Evolutionary conservation across 2,329 filamentous ascomycete species (phyloP), one percentile per base, ranked within the genome.

Genomic region (Alternaria novae-zelandiae): DNA sequence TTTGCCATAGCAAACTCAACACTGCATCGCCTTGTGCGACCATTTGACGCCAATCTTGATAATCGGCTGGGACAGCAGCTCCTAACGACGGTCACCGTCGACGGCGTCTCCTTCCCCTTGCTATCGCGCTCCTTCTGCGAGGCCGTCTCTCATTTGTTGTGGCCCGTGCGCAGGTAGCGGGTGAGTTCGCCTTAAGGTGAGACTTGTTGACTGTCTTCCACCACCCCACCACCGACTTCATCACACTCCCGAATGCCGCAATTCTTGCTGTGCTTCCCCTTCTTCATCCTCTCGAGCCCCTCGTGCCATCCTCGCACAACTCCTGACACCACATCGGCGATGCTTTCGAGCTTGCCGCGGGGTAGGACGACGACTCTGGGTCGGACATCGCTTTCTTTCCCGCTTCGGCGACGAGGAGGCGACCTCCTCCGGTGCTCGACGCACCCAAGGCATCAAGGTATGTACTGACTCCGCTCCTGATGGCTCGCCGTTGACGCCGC

Each of bases 161-260:
- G 54, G 61, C 9, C 61, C 44, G 57, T 64, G 61, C 61, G 41
- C 4, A 25, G 21, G 20, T 15, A 13, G 21, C 20, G 28, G 54
- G 43, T 25, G 21, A 30, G 57, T 57, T 30, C n/a, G 20, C 21
- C 25, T 50, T 9, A 41, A 47, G 36, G 44, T 54, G 32, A 20
- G 21, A 36, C 25, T 26, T 25, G 7, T 43, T 54, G 47, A 30
- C 53, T 13, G 13, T 45, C 53, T 20, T 56, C 53, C 17, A 30
- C 20, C 28, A 11, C 45, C 20, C 21, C 44, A 21, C 30, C 53
- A 61, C 53, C 36, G 44, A 41, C 45, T 45, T 30, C 45, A 46
- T 30, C 15, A 53, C 17, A 61, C 26, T 46, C 28, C 49, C 21
- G 25, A n/a, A 43, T 28, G 41, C 20, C 26, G 8, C 32, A 10